Evolutionary conservation across 768 basidiomycete species (phyloP), one percentile per base, ranked within the genome.

Genomic region (Boletus sp.): DNA sequence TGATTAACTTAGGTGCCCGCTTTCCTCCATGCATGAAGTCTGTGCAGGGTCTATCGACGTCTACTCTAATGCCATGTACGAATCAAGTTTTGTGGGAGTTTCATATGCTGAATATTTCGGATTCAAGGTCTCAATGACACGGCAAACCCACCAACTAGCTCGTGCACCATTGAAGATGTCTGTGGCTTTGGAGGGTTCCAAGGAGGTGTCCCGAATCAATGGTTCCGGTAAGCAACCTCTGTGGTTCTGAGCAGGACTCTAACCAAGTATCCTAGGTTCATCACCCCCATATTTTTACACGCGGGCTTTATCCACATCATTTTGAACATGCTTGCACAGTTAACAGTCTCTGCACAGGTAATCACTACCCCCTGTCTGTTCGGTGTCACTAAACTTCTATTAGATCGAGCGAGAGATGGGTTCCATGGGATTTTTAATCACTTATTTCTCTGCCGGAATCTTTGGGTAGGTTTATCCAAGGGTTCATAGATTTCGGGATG

Each of bases 351-450:
- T 7, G 90, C 87, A 36, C 86, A 90, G 73, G 92, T 90, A 66
- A 63, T 54, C 52, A 47, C 54, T 20, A 45, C 30, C 15, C 20
- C 29, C 4, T 14, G 36, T 33, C 12, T 53, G 36, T 28, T 32
- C 4, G 12, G 17, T 11, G 24, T 46, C 46, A 32, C 52, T 63
- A 7, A 65, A 7, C 0, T 24, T 44, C 55, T n/a, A 52, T 50
- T 62, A 94, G 86, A 86, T 96, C 55, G 94, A 97, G 68, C 78
- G 87, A 56, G 92, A 94, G 65, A 94, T 97, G 90, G 94, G 94
- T 9, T 90, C 94, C 0, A 77, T 78, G 29, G 88, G 89, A 0
- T 99, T 97, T 73, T 59, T 92, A 33, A 76, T 97, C 12, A 83
- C 92, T 3, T 99, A 98, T 71, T 82, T 94, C 44, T 81, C 94